These are phyloP conservation scores for Suillus americanus DNA, from an alignment of 768 basidiomycete species.

Conservation along the genomic window DNA sequence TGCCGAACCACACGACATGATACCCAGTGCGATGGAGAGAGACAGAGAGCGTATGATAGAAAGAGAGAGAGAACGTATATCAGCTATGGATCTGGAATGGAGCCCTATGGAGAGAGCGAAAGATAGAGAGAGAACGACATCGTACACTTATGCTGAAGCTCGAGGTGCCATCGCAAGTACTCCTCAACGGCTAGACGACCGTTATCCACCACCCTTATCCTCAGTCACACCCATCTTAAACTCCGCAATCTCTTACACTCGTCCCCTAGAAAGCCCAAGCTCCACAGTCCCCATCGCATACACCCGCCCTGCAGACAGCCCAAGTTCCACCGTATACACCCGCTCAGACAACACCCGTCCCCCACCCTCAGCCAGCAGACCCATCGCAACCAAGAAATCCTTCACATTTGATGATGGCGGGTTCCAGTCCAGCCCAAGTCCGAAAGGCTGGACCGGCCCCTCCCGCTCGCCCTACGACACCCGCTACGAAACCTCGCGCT, in stretches of 20 bases:
- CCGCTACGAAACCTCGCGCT: conserved; percentile 30
- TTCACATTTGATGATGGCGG: conserved; percentile 23
- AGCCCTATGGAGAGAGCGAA: conserved; percentile 21
- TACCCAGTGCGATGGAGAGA: conserved; percentile 19
- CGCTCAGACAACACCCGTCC: conserved; percentile 16
- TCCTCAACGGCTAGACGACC: conserved; percentile 19
- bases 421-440: conserved; percentile 23
- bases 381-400: conserved; percentile 30
- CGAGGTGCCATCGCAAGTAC: conserved; percentile 10
- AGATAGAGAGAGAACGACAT: conserved; percentile 19
- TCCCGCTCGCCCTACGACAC: conserved; percentile 28
- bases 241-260: conserved; percentile 5
- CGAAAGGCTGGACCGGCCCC: conserved; percentile 18
- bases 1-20: conserved; percentile 20
- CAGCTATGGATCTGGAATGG: conserved; percentile 31
- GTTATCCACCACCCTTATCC: conserved; percentile 12
- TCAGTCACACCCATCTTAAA: conserved; percentile 14
- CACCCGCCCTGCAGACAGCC: neutral
- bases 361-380: conserved; percentile 30
- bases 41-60: conserved; percentile 23
- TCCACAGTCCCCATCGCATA: neutral
- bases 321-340: conserved; percentile 11
- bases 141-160: conserved; percentile 22
- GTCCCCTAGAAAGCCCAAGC: neutral
- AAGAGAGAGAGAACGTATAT: conserved; percentile 26